phyloP scores from a whole-genome alignment of 257 asterid species.

The Anisodus acutangulus region DNA sequence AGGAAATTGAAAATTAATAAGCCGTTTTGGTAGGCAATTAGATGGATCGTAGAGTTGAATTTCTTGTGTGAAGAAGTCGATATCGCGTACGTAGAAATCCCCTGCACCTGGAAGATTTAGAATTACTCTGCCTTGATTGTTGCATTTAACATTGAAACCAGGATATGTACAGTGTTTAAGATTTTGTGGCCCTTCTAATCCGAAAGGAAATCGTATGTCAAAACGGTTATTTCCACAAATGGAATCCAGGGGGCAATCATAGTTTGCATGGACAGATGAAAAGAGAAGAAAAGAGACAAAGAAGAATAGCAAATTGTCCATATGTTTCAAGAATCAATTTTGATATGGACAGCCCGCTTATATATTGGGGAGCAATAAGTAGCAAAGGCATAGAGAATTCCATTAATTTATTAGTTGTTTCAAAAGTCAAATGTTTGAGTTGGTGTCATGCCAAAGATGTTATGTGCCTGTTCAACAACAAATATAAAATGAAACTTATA shows the following conservation, averaged over 20 bases:
- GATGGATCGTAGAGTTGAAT: constrained; percentile 42
- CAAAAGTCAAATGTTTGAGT: constrained; percentile 25
- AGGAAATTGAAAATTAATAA: constrained; percentile 26
- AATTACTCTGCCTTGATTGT: neutral
- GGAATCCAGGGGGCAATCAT: constrained; percentile 38
- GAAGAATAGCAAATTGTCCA: constrained; percentile 11
- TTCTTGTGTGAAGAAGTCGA: constrained; percentile 19
- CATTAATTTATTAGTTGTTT: constrained; percentile 15
- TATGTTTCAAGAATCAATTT: neutral
- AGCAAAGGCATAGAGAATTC: neutral
- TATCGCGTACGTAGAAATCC: constrained; percentile 27
- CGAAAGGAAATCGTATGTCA: constrained; percentile 31
- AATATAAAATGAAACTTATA: neutral
- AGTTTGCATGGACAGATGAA: constrained; percentile 38
- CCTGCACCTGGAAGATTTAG: constrained; percentile 32
- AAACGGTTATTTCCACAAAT: constrained; percentile 21
- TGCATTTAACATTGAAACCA: constrained; percentile 25
- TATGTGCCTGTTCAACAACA: neutral
- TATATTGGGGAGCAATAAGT: neutral
- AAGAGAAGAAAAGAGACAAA: constrained; percentile 1
- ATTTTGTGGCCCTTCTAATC: constrained; percentile 4
- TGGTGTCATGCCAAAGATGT: constrained; percentile 9
- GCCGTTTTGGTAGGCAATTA: constrained; percentile 40
- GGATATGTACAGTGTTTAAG: constrained; percentile 4
- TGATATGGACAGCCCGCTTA: neutral